phyloP scores from a whole-genome alignment of 495 filamentous ascomycete species.

The Umbilicaria muhlenbergii region DNA sequence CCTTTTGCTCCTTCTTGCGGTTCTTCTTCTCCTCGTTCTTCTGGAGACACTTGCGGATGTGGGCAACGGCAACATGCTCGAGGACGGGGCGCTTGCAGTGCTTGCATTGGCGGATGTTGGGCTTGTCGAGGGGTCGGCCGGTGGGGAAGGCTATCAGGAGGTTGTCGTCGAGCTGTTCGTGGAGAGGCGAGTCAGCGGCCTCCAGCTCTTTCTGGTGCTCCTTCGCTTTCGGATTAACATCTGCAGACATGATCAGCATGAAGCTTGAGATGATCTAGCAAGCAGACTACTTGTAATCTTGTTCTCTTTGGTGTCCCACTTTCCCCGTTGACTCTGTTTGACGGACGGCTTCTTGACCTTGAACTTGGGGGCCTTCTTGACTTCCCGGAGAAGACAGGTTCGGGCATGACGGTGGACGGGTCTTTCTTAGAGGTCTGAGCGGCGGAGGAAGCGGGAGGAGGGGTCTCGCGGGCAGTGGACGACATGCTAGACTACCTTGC shows the following conservation, averaged over 20 bases:
- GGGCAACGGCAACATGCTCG: conserved; percentile 41
- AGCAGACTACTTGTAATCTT: conserved; percentile 38
- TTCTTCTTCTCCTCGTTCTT: conserved; percentile 68
- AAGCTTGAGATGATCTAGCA: neutral
- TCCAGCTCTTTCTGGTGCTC: conserved; percentile 18
- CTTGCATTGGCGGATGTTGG: conserved; percentile 58
- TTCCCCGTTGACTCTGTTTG: no score
- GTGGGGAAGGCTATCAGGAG: conserved; percentile 61
- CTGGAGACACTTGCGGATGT: conserved; percentile 53
- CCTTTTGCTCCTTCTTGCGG: conserved; percentile 62
- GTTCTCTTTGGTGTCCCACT: conserved; percentile 21
- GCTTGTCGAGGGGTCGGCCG: conserved; percentile 50
- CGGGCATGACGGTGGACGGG: no score
- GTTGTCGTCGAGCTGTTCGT: conserved; percentile 59
- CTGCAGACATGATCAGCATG: neutral
- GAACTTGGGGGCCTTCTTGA: conserved; percentile 39
- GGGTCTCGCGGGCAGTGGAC: no score
- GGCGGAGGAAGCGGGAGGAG: no score
- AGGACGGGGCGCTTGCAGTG: conserved; percentile 62
- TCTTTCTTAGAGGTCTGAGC: no score
- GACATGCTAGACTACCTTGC: no score
- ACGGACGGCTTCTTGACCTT: conserved; percentile 48
- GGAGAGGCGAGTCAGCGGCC: conserved; percentile 33
- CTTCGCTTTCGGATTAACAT: neutral
- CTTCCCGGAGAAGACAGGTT: no score